Base-by-base conservation (phyloP, 2,329 filamentous ascomycete species). In the Daldinia sp. region DNA sequence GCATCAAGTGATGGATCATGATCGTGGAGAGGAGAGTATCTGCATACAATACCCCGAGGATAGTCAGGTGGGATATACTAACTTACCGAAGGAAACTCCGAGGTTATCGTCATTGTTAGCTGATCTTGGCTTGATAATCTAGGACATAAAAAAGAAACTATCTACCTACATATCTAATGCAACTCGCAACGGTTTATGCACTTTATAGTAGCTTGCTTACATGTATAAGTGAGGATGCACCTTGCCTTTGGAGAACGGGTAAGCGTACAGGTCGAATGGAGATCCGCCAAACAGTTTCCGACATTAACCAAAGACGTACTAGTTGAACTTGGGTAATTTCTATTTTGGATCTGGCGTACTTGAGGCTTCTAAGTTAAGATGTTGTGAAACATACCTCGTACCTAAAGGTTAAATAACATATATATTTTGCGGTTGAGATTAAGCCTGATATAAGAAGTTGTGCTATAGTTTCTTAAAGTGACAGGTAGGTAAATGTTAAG, bases 1-100 rank as follows among this genome's bases (percentile, higher is more conserved):
- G 65, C 68, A 68, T 50, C 39, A 13, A 41, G 48, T 46, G 28
- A 62, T 35, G 33, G 18, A 48, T 28, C 50, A 20, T 35, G 37
- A 35, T 44, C 35, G 26, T 37, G 41, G 41, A 51, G 37, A 62
- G 30, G 30, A 56, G 9, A 35, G 20, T 53, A 51, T 57, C 58
- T 50, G 41, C 55, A 53, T 42, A 12, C 53, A 35, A 59, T 64
- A 39, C 51, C 50, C 59, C 57, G 42, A 57, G 37, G 23, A n/a
- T 23, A 55, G 42, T 41, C 44, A 48, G 39, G 33, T 58, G 18
- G 44, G 13, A 51, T 62, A 58, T 35, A 46, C 30, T 18, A 55
- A 54, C n/a, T 18, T 30, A 56, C 59, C 59, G 61, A 65, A 35
- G 30, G 42, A 28, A 18, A 39, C 20, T 23, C 33, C 46, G 20